Percentiles rank a stretch among this genome's conserved stretches.
phyloP scores from a whole-genome alignment of 345 rosid species.

The Populus deltoides region DNA sequence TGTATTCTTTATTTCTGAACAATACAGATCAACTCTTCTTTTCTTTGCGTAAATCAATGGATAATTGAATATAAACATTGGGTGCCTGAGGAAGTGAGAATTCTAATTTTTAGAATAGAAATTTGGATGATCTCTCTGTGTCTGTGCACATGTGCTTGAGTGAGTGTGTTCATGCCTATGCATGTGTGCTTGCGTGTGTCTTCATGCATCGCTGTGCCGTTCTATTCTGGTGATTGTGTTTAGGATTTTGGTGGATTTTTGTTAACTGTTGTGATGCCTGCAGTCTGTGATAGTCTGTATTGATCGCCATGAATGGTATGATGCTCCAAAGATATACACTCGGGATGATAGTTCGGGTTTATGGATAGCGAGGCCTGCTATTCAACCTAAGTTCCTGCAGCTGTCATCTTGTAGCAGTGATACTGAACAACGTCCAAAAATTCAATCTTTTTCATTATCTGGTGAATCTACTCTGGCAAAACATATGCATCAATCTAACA shows the following conservation, averaged over 20 bases:
- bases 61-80: no score
- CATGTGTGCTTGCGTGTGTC: not conserved
- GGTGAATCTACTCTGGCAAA: constrained; percentile 46
- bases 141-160: no score
- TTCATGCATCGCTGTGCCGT: not conserved
- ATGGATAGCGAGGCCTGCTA: constrained; percentile 74
- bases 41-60: no score
- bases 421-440: constrained; percentile 25
- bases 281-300: constrained; percentile 84
- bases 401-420: constrained; percentile 36
- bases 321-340: constrained; percentile 80
- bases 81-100: not conserved
- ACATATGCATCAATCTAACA: constrained; percentile 42
- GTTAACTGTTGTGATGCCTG: constrained; percentile 22
- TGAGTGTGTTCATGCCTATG: no score
- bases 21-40: no score
- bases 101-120: not conserved
- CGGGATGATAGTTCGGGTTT: constrained; percentile 87
- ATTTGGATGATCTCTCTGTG: not conserved
- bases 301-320: constrained; percentile 97
- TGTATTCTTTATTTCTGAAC: not conserved
- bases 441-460: constrained; percentile 24
- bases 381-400: constrained; percentile 31
- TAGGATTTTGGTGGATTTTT: not conserved
- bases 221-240: not conserved